Evolutionary conservation across 805 yeast genomes (phyloP), one percentile per base, ranked within the genome.

Genomic region (Yarrowia porcina): DNA sequence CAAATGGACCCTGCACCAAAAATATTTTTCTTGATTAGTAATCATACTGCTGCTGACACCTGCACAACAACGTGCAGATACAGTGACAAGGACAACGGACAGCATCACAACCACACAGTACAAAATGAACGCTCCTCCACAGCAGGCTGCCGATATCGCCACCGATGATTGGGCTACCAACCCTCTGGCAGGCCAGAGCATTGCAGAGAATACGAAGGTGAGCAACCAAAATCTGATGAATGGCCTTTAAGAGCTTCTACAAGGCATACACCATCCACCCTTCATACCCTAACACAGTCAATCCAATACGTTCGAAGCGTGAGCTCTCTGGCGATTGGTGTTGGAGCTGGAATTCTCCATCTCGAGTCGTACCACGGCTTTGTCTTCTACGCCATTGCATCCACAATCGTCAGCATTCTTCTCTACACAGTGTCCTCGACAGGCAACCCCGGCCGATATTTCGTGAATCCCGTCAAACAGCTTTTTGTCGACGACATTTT

Each of bases 341-440:
- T 80, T 3, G 80, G 80, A 18, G 83, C 84, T 15, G 89, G 88
- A 5, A 78, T 83, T 30, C 69, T 84, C 28, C 79, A 79, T 64
- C 73, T 83, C 23, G 82, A 83, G 64, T 79, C 86, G 3, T 64
- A 76, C 20, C 44, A 72, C 18, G 88, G 88, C 13, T 75, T 84
- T 63, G 65, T 70, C 2, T 77, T 80, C 67, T 83, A 81, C 65
- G 17, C 78, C 0, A 65, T 71, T 1, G 70, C 77, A 2, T 75
- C 78, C 65, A 15, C 78, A 8, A 15, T 74, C 3, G 71, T 79
- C 27, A 71, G 76, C 38, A 41, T 69, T 0, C 23, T 76, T 10
- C 77, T 76, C 65, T 72, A 74, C 49, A 52, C 69, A 5, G 65
- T 77, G 64, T 69, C 77, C 7, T 74, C 80, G 64, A 68, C 71